Evolutionary conservation across 179 eudicot genomes (phyloP).

Genomic region (Carnegiea gigantea): DNA sequence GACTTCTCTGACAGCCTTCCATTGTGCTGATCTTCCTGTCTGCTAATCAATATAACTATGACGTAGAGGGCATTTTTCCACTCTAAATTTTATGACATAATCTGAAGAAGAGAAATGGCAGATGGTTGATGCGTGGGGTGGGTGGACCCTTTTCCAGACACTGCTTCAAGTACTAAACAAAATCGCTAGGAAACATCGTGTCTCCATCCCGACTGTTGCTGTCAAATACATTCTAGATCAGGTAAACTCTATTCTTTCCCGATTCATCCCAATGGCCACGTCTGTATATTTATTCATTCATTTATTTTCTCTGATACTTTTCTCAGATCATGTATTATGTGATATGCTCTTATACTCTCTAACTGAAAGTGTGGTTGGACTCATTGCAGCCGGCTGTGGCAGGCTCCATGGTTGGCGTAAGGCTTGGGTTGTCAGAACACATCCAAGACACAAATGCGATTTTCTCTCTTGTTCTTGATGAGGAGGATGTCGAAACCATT

Average conservation of each 20-base stretch:
- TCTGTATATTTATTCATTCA: background rate
- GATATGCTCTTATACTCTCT: background rate
- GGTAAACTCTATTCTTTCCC: conserved; percentile 36
- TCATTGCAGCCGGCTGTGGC: conserved; percentile 79
- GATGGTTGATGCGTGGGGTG: conserved; percentile 99
- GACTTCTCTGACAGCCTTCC: background rate
- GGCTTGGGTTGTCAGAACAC: conserved; percentile 90
- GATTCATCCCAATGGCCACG: background rate
- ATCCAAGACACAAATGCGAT: conserved; percentile 61
- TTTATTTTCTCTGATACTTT: background rate
- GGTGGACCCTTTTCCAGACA: conserved; percentile 86
- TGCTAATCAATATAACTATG: too few relatives aligned
- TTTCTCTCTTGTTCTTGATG: conserved; percentile 76
- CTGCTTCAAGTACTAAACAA: conserved; percentile 70
- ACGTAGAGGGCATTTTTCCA: background rate
- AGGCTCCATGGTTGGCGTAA: conserved; percentile 93
- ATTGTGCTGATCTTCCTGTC: too few relatives aligned
- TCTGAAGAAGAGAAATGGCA: conserved; percentile 26
- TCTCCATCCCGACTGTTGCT: conserved; percentile 89
- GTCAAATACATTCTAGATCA: conserved; percentile 77
- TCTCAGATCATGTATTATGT: background rate
- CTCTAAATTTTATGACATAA: background rate
- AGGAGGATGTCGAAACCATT: conserved; percentile 67
- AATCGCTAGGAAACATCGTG: conserved; percentile 76
- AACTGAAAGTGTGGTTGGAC: background rate